Conservation (phyloP, 2,329 filamentous ascomycete species). For the Orbilia quercus region DNA sequence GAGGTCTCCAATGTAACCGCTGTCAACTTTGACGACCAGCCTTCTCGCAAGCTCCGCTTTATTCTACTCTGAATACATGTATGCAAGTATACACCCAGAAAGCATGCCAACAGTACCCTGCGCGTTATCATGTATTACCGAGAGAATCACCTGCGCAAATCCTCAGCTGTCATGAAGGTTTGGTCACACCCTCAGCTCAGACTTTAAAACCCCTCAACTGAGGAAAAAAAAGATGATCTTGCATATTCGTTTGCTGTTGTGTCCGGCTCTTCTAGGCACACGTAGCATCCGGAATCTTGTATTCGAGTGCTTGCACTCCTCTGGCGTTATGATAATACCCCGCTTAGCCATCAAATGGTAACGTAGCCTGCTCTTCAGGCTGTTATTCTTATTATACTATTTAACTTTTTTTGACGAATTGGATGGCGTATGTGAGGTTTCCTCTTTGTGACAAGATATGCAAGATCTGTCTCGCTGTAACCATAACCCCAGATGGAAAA, state of each 20-base stretch:
- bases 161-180: constrained; percentile 44
- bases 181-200: constrained; percentile 13
- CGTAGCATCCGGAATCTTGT: constrained; percentile 56
- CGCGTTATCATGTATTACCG: constrained; percentile 11
- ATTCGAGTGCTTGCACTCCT: constrained; percentile 51
- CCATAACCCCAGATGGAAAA: constrained; percentile 12
- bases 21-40: too few relatives aligned
- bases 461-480: constrained; percentile 48
- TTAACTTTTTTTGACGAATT: neutral
- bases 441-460: constrained; percentile 25
- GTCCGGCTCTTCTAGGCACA: constrained; percentile 42
- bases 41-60: too few relatives aligned
- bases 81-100: too few relatives aligned
- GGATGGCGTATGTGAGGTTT: neutral
- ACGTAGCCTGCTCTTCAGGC: neutral
- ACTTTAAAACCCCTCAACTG: constrained; percentile 16
- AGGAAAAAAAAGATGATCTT: constrained; percentile 53
- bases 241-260: constrained; percentile 55
- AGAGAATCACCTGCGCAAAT: constrained; percentile 14
- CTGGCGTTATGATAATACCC: constrained; percentile 17
- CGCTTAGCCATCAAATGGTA: neutral
- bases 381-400: neutral
- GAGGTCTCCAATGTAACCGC: too few relatives aligned
- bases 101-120: neutral
- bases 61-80: too few relatives aligned